phyloP scores from a whole-genome alignment of 192 early-diverging fungal genomes.

The Gorgonomyces haynaldii region DNA sequence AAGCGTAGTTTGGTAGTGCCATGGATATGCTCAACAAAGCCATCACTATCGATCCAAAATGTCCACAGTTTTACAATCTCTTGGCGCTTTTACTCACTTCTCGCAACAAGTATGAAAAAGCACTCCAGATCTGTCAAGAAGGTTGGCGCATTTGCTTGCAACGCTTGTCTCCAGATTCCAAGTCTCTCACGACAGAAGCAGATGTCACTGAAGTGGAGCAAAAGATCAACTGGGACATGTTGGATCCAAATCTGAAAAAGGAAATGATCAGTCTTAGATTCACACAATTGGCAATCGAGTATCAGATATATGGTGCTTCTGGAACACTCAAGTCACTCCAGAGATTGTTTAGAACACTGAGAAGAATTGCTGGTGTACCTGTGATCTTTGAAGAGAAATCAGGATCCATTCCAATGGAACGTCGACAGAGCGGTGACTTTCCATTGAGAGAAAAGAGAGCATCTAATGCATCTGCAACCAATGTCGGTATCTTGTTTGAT shows the following conservation, averaged over 20 bases:
- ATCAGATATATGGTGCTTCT: conserved; percentile 18
- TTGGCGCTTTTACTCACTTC: conserved; percentile 32
- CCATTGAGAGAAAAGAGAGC: no score
- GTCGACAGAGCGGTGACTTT: not conserved
- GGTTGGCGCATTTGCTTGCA: conserved; percentile 31
- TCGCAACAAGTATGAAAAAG: conserved; percentile 21
- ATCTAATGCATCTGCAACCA: no score
- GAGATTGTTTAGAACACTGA: conserved; percentile 16
- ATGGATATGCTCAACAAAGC: conserved; percentile 23
- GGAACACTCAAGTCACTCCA: conserved; percentile 25
- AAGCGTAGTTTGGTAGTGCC: conserved; percentile 24
- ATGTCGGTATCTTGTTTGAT: no score
- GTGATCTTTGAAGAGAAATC: conserved; percentile 9
- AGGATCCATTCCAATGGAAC: not conserved
- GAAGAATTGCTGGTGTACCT: conserved; percentile 7
- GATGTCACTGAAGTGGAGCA: conserved; percentile 8
- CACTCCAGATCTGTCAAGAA: conserved; percentile 24
- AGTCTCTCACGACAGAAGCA: no score
- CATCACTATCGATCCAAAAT: conserved; percentile 15
- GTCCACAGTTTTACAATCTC: conserved; percentile 33
- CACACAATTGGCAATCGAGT: conserved; percentile 29
- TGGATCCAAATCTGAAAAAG: conserved; percentile 14
- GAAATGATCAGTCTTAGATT: conserved; percentile 22
- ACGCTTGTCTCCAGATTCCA: not conserved
- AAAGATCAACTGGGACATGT: conserved; percentile 13